Base-by-base conservation (phyloP, 2,329 filamentous ascomycete genomes). In the Arthrobotrys megalospora region DNA sequence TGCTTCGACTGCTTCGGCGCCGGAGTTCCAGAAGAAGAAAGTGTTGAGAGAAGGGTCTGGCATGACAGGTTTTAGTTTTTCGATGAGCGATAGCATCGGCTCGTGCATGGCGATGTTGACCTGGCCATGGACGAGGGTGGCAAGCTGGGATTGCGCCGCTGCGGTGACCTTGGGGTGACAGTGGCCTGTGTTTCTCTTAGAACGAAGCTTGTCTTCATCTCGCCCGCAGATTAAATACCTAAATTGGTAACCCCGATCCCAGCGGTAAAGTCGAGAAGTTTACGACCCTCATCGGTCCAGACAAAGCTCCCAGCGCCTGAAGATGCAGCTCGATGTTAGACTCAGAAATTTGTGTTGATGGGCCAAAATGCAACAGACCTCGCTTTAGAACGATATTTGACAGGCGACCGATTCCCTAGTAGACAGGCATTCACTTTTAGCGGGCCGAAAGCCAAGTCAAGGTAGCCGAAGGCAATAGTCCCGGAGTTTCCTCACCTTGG, bases 91-190 rank as follows among this genome's bases (percentile, higher is more conserved):
- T 24, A 78, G 75, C 75, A 78, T 84, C 4, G 84, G 83, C 69
- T 84, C 83, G 60, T 85, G 84, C 80, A 85, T 85, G 0, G 84
- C 84, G 65, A 85, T 85, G 80, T 85, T 85, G 65, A 85, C 83
- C 75, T 85, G 84, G 5, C 83, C 84, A 53, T 85, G 84, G 52
- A 85, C 84, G 14, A 85, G 82, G 47, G 82, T 84, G 45, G 81
- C 83, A 10, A 83, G 81, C 80, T 85, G 84, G 1, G 80, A 73
- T 64, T 84, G 83, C 14, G 83, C 83, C 11, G 84, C 83, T 65
- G 83, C 82, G 11, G 83, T 84, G 38, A 84, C 83, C 12, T 78
- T 81, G 1, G 84, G 83, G 75, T 85, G 83, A 70, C 83, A 84
- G 66, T 85, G 68, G 24, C 75, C 69, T 79, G 48, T 45, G 32